Percentiles rank a stretch among this genome's conserved stretches.
These are phyloP conservation scores for Rugonectria rugulosa DNA, from an alignment of 2,329 filamentous ascomycete genomes.

Conservation along the genomic window DNA sequence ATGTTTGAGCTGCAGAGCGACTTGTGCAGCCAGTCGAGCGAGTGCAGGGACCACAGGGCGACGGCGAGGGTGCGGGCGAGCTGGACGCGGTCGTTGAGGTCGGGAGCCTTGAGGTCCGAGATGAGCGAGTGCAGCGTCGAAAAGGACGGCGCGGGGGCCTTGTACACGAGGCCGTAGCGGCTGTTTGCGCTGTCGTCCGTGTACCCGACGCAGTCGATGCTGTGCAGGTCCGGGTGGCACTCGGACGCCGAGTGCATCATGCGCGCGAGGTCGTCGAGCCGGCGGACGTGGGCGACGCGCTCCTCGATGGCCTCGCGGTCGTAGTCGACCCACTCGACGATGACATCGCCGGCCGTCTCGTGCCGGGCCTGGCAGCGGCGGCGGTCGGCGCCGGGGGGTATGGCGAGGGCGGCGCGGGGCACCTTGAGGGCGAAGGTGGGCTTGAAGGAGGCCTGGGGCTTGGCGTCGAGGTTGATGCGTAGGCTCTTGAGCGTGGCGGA, in stretches of 20 bases:
- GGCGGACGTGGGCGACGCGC: constrained; percentile 51
- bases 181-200: constrained; percentile 48
- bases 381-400: constrained; percentile 21
- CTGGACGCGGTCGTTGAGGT: constrained; percentile 52
- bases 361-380: constrained; percentile 45
- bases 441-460: constrained; percentile 49
- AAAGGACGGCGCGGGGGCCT: constrained; percentile 45
- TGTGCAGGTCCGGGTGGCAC: constrained; percentile 55
- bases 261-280: constrained; percentile 55
- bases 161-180: constrained; percentile 55
- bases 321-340: constrained; percentile 56
- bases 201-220: constrained; percentile 57
- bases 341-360: constrained; percentile 44
- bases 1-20: constrained; percentile 62
- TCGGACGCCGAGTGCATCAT: constrained; percentile 56
- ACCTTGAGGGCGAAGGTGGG: constrained; percentile 54
- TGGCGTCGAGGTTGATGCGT: constrained; percentile 55
- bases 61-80: constrained; percentile 53
- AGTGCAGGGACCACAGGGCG: constrained; percentile 59
- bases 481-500: constrained; percentile 55
- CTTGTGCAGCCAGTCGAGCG: constrained; percentile 65
- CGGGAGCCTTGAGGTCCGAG: constrained; percentile 51
- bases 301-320: constrained; percentile 52
- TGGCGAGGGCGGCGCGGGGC: constrained; percentile 40
- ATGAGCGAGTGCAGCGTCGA: constrained; percentile 52